phyloP scores from a whole-genome alignment of 2,329 filamentous ascomycete species.

The Coniochaeta ligniaria region DNA sequence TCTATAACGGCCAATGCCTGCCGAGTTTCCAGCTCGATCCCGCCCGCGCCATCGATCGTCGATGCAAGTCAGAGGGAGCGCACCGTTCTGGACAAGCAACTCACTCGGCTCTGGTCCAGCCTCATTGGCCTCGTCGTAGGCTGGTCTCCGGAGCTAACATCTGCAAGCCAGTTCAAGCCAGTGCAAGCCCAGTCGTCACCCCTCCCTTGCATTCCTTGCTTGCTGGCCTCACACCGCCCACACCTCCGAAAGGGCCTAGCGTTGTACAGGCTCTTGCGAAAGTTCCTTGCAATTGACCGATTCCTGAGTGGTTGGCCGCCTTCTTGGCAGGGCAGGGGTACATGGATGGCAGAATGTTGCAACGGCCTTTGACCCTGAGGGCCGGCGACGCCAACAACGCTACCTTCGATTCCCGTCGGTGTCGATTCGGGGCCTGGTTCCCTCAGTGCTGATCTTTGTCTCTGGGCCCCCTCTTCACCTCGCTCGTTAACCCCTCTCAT shows the following conservation, averaged over 20 bases:
- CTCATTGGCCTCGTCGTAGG: not conserved
- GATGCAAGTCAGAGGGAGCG: not conserved
- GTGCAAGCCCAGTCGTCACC: not conserved
- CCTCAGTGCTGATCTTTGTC: not conserved
- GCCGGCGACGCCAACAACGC: not conserved
- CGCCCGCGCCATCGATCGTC: not conserved
- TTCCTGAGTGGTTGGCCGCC: not conserved
- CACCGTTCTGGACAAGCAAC: too few relatives aligned
- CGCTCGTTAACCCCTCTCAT: not conserved
- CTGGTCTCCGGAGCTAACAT: not conserved
- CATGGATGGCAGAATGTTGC: not conserved
- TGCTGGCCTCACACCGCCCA: not conserved
- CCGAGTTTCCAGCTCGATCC: not conserved
- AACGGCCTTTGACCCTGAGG: not conserved
- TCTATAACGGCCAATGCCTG: not conserved
- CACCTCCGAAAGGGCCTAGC: not conserved
- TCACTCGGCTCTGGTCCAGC: not conserved
- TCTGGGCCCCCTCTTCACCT: not conserved
- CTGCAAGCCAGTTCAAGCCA: not conserved
- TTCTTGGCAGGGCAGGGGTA: not conserved
- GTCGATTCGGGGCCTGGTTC: not conserved
- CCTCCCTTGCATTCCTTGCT: slow-evolving; percentile 1
- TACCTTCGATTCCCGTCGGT: not conserved
- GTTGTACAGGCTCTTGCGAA: not conserved
- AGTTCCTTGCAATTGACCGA: not conserved